Evolutionary conservation across 2,329 filamentous ascomycete genomes (phyloP).

Genomic region (Colletotrichum incanum): DNA sequence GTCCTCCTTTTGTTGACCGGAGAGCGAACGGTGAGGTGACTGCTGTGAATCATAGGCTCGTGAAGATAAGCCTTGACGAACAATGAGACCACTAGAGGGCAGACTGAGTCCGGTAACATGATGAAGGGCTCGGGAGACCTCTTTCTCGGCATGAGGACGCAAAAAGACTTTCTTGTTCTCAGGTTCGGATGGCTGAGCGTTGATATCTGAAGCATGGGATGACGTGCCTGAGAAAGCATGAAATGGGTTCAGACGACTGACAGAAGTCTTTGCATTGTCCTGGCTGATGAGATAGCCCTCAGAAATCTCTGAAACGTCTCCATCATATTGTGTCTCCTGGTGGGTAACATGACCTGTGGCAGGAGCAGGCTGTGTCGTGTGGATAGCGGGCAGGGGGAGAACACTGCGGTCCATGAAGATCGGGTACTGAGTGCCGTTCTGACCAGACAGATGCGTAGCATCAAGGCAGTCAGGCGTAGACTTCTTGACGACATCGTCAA

Average conservation of each 20-base stretch:
- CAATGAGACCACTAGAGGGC: constrained; percentile 40
- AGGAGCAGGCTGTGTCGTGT: background rate
- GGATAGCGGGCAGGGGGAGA: background rate
- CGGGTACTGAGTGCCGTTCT: constrained; percentile 25
- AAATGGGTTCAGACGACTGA: constrained; percentile 36
- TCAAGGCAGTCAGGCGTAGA: background rate
- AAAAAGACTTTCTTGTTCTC: constrained; percentile 30
- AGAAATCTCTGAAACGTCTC: constrained; percentile 4
- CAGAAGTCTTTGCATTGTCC: constrained; percentile 15
- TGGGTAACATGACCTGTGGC: background rate
- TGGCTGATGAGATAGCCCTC: background rate
- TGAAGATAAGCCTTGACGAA: constrained; percentile 21
- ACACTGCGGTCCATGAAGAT: constrained; percentile 11
- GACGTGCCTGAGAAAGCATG: constrained; percentile 35
- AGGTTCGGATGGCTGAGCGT: constrained; percentile 16
- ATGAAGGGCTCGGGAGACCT: constrained; percentile 41
- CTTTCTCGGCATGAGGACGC: constrained; percentile 34
- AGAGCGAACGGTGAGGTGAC: constrained; percentile 8
- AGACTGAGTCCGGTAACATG: constrained; percentile 36
- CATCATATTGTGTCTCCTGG: constrained; percentile 17
- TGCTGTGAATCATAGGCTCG: background rate
- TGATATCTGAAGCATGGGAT: constrained; percentile 33
- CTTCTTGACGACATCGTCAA: constrained; percentile 40
- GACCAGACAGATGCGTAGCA: constrained; percentile 12
- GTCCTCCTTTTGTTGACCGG: constrained; percentile 1